Evolutionary conservation across 2,329 filamentous ascomycete genomes (phyloP), one percentile per base, ranked within the genome.

Genomic region (Penicillium griseofulvum): DNA sequence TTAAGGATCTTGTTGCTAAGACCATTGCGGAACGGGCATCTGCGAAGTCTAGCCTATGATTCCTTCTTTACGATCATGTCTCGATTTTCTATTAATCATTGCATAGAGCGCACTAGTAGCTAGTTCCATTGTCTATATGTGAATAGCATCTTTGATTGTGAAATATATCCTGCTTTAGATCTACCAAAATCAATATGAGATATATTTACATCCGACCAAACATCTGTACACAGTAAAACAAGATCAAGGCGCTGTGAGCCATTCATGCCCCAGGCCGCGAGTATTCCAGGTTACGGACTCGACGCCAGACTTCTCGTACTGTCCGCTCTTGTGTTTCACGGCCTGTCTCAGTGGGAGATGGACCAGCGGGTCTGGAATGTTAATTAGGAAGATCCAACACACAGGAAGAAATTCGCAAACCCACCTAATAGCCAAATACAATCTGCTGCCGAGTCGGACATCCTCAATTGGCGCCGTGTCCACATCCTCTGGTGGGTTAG

Each of bases 361-460:
- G 77, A 0, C 86, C 87, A 34, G 87, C 87, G 4, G 88, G 86
- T 62, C 87, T 85, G 49, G 4, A 54, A 19, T 39, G 16, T 54
- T 51, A 48, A 48, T 52, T 10, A 53, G 49, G 51, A 10, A 43
- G 12, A 24, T 10, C 28, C 10, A 29, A 42, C 3, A 14, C 2
- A 3, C 10, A n/a, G 8, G 17, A n/a, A n/a, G 36, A 11, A 52
- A 39, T 28, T 19, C 34, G 65, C 29, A 54, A 19, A 56, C 57
- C n/a, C 72, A 83, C 81, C 85, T 74, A 49, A 91, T 85, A 1
- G 87, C 88, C 42, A 91, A 74, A 71, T 91, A 91, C 9, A 90
- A 67, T 26, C 89, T 76, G 61, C 87, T 85, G 0, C 88, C 88
- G 11, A 91, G 71, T 48, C 78, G 79, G 1, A 83, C 83, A 10